A percentile compares a stretch with the other conserved stretches of the same genome.
Evolutionary conservation across 495 filamentous ascomycete species (phyloP).

Genomic region (Alectoria sarmentosa): DNA sequence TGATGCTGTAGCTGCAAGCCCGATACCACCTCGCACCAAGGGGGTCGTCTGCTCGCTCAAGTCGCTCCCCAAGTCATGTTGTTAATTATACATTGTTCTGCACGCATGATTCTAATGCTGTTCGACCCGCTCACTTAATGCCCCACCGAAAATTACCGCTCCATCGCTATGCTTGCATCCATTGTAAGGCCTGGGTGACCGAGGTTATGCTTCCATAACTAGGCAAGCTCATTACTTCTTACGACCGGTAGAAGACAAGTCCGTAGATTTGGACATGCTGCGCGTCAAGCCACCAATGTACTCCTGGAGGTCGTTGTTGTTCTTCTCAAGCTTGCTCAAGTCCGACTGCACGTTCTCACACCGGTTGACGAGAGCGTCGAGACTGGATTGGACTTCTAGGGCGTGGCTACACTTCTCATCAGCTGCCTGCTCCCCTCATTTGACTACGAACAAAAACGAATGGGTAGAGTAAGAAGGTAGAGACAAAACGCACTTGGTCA

Average conservation of each 20-base stretch:
- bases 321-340: conserved; percentile 87
- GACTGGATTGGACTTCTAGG: conserved; percentile 74
- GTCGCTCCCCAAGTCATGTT: background rate
- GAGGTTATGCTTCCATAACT: background rate
- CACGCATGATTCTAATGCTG: background rate
- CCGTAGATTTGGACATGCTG: conserved; percentile 37
- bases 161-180: background rate
- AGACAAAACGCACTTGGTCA: conserved; percentile 47
- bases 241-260: conserved; percentile 10
- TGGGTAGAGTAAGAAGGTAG: background rate
- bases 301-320: conserved; percentile 92
- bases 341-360: conserved; percentile 92
- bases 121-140: background rate
- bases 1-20: background rate
- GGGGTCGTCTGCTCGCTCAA: background rate
- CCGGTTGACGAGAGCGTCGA: conserved; percentile 80
- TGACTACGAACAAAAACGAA: conserved; percentile 14
- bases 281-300: conserved; percentile 55
- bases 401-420: conserved; percentile 57
- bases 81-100: background rate
- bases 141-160: background rate
- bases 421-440: conserved; percentile 38
- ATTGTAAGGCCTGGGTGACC: background rate
- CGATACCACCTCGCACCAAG: background rate
- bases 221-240: background rate